Percentiles rank a stretch among this genome's conserved stretches.
Evolutionary conservation across 306 rosid genomes (phyloP).

Genomic region (Alnus rubra): DNA sequence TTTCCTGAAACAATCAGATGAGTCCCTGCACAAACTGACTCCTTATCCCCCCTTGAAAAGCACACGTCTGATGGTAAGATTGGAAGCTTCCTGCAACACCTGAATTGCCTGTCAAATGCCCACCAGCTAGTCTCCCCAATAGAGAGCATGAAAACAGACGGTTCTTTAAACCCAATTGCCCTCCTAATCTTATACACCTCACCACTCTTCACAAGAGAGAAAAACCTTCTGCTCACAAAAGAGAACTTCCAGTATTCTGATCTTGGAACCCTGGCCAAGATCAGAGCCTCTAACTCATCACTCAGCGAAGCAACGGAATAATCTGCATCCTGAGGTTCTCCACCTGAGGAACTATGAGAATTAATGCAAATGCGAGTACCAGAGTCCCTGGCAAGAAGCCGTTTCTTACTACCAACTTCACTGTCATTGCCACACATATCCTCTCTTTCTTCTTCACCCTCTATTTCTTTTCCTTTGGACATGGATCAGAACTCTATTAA

Average conservation of each 20-base stretch:
- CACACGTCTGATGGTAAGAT: conserved; percentile 51
- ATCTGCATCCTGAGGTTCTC: conserved; percentile 90
- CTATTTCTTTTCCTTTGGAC: conserved; percentile 23
- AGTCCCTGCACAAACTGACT: conserved; percentile 77
- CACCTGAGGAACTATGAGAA: conserved; percentile 41
- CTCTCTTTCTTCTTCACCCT: conserved; percentile 17
- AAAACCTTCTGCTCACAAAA: conserved; percentile 57
- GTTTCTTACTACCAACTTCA: conserved; percentile 23
- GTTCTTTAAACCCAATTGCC: conserved; percentile 55
- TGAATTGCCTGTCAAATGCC: conserved; percentile 61
- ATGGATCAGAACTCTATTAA: conserved; percentile 24
- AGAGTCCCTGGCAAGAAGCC: conserved; percentile 20
- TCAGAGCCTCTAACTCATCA: conserved; percentile 66
- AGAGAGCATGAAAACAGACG: conserved; percentile 70
- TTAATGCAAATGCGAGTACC: conserved; percentile 18
- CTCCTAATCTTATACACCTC: conserved; percentile 66
- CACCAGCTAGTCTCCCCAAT: conserved; percentile 72
- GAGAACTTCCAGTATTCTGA: conserved; percentile 61
- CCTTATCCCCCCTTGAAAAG: conserved; percentile 61
- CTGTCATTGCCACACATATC: conserved; percentile 12
- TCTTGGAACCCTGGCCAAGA: conserved; percentile 73
- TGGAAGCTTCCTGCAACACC: conserved; percentile 55
- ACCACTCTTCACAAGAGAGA: conserved; percentile 46
- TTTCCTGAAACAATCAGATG: conserved; percentile 71
- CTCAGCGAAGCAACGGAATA: conserved; percentile 49